Evolutionary conservation across 345 rosid genomes (phyloP).

Genomic region (Acer saccharum): DNA sequence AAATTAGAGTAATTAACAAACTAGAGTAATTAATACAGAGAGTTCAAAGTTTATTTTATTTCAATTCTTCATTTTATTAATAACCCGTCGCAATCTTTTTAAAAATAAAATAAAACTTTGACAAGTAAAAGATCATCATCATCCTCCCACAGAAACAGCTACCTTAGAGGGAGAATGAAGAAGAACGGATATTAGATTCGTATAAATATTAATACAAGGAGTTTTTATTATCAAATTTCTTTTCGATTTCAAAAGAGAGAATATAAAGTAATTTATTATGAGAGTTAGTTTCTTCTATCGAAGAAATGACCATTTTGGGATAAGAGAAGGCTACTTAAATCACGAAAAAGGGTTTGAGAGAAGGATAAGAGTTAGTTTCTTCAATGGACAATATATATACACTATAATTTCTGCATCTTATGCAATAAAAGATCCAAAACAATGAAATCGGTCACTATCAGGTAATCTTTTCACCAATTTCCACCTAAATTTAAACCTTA

Average conservation of each 20-base stretch:
- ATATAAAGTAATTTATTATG: not conserved
- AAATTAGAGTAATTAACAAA: not conserved
- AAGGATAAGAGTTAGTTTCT: not conserved
- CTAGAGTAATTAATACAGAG: not conserved
- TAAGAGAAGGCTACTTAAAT: not conserved
- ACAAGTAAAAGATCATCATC: no score
- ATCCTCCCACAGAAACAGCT: no score
- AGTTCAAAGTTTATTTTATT: no score
- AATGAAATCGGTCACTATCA: not conserved
- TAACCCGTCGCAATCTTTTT: not conserved
- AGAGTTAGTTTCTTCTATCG: no score
- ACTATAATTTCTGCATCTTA: not conserved
- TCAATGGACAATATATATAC: not conserved
- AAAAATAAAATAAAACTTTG: not conserved
- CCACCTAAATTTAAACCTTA: not conserved
- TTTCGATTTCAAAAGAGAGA: not conserved
- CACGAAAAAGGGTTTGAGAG: not conserved
- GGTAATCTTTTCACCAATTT: not conserved
- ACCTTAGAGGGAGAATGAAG: no score
- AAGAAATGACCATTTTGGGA: not conserved
- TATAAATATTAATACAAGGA: not conserved
- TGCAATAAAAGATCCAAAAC: not conserved
- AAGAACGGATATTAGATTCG: no score
- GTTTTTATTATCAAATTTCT: not conserved
- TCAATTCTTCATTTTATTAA: no score